Evolutionary conservation across 345 rosid genomes (phyloP).

Genomic region (Hypericum androsaemum): DNA sequence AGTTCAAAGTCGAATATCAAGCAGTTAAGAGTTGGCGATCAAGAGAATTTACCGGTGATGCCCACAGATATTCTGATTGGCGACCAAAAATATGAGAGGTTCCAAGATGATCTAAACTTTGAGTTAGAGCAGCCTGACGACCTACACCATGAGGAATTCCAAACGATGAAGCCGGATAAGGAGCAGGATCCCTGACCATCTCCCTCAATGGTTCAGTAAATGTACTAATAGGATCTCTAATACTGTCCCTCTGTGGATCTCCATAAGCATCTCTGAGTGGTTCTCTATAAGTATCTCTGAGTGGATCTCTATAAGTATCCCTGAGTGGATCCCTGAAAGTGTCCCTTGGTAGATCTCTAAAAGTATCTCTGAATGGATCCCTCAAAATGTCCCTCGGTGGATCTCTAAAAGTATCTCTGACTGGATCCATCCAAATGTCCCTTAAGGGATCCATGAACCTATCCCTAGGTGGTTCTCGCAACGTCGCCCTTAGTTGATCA

Average conservation of each 20-base stretch:
- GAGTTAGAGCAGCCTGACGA: slow-evolving; percentile 22
- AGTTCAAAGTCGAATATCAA: background rate
- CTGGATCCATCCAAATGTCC: slow-evolving; percentile 5
- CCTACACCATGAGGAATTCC: slow-evolving; percentile 31
- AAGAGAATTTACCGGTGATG: slow-evolving; percentile 44
- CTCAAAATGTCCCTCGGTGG: background rate
- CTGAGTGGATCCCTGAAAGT: background rate
- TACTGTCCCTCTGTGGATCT: background rate
- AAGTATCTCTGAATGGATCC: background rate
- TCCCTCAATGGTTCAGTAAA: background rate
- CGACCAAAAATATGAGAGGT: slow-evolving; percentile 14
- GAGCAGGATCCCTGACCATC: slow-evolving; percentile 23
- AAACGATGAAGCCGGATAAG: slow-evolving; percentile 26
- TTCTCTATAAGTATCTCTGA: slow-evolving; percentile 8
- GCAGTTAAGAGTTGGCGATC: slow-evolving; percentile 3
- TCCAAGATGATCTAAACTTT: slow-evolving; percentile 38
- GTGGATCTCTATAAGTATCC: slow-evolving; percentile 5
- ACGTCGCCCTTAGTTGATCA: background rate
- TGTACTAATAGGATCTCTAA: background rate
- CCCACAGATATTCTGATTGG: slow-evolving; percentile 48
- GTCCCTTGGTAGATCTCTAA: background rate
- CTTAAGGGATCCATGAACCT: background rate
- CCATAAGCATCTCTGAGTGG: slow-evolving; percentile 4
- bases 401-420: slow-evolving; percentile 12
- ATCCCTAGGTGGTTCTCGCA: background rate